Conservation (phyloP, 805 yeast genomes). For the Cyberlindnera samutprakarnensis region DNA sequence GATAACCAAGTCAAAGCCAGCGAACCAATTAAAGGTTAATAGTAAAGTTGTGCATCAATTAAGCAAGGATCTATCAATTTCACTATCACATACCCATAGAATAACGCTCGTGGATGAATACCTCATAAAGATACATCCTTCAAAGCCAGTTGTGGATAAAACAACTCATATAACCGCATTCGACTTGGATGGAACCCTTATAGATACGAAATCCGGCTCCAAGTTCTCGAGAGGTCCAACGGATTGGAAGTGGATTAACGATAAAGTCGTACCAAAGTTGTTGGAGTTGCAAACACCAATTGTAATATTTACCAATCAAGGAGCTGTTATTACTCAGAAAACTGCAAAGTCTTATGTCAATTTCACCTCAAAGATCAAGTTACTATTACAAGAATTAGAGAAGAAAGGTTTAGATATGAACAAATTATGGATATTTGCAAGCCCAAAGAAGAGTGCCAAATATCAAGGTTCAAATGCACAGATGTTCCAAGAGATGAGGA, state of each 20-base stretch:
- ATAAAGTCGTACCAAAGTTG: conserved; percentile 15
- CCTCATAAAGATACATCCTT: conserved; percentile 36
- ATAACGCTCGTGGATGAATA: conserved; percentile 31
- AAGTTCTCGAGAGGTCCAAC: conserved; percentile 47
- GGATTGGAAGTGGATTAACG: conserved; percentile 73
- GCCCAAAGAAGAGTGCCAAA: conserved; percentile 46
- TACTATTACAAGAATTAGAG: conserved; percentile 26
- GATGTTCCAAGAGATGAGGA: conserved; percentile 38
- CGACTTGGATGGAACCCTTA: conserved; percentile 80
- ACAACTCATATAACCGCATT: conserved; percentile 49
- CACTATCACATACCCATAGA: conserved; percentile 21
- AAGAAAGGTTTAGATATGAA: conserved; percentile 17
- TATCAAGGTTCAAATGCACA: conserved; percentile 8
- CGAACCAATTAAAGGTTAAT: background rate
- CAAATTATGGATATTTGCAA: conserved; percentile 47
- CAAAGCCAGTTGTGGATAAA: conserved; percentile 1
- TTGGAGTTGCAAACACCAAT: conserved; percentile 22
- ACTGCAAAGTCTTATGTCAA: conserved; percentile 28
- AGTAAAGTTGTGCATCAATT: background rate
- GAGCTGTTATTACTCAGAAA: conserved; percentile 44
- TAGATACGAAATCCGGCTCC: conserved; percentile 54
- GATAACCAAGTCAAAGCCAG: conserved; percentile 7
- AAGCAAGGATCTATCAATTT: too few species aligned
- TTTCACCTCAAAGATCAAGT: conserved; percentile 35
- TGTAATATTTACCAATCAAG: conserved; percentile 85